These are phyloP conservation scores for Eleusine coracana DNA, from an alignment of 176 grass and related monocot genomes.

Conservation along the genomic window DNA sequence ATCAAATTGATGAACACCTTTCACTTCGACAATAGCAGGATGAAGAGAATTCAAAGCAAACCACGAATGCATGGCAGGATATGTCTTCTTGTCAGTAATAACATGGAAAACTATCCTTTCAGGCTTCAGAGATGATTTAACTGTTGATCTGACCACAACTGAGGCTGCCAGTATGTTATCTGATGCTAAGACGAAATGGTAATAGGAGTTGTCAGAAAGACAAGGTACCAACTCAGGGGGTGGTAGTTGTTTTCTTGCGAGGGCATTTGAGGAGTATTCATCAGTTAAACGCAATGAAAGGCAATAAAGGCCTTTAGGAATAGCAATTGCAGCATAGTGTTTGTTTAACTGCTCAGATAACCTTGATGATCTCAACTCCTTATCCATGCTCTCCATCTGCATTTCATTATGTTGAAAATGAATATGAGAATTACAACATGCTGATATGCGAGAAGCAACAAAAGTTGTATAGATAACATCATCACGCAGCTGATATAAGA, in stretches of 20 bases:
- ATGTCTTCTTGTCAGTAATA: slow-evolving; percentile 98
- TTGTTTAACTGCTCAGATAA: slow-evolving; percentile 93
- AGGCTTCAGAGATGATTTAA: slow-evolving; percentile 77
- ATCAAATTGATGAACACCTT: slow-evolving; percentile 93
- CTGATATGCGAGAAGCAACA: slow-evolving; percentile 24
- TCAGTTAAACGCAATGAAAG: slow-evolving; percentile 93
- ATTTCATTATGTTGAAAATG: slow-evolving; percentile 34
- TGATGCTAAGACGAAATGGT: slow-evolving; percentile 87
- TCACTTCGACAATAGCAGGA: slow-evolving; percentile 83
- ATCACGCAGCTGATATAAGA: slow-evolving; percentile 3
- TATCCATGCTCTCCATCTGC: slow-evolving; percentile 98
- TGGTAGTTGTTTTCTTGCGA: slow-evolving; percentile 89
- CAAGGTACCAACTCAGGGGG: slow-evolving; percentile 84
- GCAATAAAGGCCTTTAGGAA: slow-evolving; percentile 96
- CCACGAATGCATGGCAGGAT: slow-evolving; percentile 98
- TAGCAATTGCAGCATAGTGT: slow-evolving; percentile 87
- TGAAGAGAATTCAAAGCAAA: slow-evolving; percentile 86
- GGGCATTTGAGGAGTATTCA: slow-evolving; percentile 99
- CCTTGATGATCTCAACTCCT: slow-evolving; percentile 77
- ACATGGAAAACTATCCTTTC: slow-evolving; percentile 90
- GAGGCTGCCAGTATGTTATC: slow-evolving; percentile 99
- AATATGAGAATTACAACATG: slow-evolving; percentile 27
- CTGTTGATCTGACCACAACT: slow-evolving; percentile 80
- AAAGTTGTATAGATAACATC: not conserved
- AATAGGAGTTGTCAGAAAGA: slow-evolving; percentile 76